Evolutionary conservation across 305 asterid genomes (phyloP), one percentile per base, ranked within the genome.

Genomic region (Rubia balearica): DNA sequence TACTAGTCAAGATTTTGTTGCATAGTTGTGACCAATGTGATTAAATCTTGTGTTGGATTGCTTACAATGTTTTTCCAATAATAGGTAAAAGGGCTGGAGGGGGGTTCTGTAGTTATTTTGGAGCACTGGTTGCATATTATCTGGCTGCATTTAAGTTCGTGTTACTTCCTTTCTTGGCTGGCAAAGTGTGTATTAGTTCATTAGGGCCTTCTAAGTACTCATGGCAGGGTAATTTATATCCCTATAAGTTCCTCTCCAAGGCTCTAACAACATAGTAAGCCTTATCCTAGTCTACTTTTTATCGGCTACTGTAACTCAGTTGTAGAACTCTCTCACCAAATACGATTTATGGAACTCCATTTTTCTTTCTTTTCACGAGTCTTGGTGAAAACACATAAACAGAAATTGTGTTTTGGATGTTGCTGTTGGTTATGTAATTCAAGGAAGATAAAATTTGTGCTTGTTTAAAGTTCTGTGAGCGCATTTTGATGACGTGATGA

Each of bases 131-230:
- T 53, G 49, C 30, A 55, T 51, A 14, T 53, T 24, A 19, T 12
- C 64, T 36, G 45, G 38, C 62, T 68, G 8, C 8, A 68, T 55
- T 3, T 40, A 13, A 21, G 21, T 69, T 69, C 43, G 69, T 65
- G n/a, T 33, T 3, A 19, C 30, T 21, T n/a, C 0, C 12, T 36
- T 6, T 38, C 13, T 11, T 17, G 42, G 51, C 10, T 63, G 12
- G 24, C 66, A 61, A 61, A 61, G 22, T 6, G 43, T 16, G n/a
- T 27, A 66, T 3, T 13, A 6, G 12, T 67, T 24, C 24, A 24
- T 45, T 46, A 33, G 16, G n/a, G 55, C 71, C 46, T 40, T 21
- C 14, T 27, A 38, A 16, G 27, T 56, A 17, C 8, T 11, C 24
- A n/a, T 19, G 60, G 24, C 22, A 53, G 24, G 17, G 24, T 49